Base-by-base conservation (phyloP, 2,329 filamentous ascomycete genomes). In the Talaromyces albobiverticillius region DNA sequence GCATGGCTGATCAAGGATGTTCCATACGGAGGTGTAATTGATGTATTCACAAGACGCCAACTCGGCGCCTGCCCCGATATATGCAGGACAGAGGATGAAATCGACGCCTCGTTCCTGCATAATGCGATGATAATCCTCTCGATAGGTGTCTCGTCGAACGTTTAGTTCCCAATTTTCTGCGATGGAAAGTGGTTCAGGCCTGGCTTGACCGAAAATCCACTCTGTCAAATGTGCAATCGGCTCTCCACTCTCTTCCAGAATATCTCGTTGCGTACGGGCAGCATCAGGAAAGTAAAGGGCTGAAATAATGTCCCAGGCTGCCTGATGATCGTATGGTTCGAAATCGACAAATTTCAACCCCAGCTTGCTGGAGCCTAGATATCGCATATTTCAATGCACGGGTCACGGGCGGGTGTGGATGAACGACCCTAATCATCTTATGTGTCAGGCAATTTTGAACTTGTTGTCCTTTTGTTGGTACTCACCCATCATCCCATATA, bases 341-440 rank as follows among this genome's bases (percentile, higher is more conserved):
- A 69, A 3, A 7, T 70, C 57, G n/a, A 70, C 64, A n/a, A n/a
- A n/a, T n/a, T n/a, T 63, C 71, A 54, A 80, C 67, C 1, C 77
- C 78, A 1, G 79, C 70, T 51, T 72, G 74, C n/a, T 76, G 56
- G 1, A 62, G 45, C 59, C 64, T 64, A 38, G 62, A 45, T 55
- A 64, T 63, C 25, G 62, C 62, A 41, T 59, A 47, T 31, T 57
- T 48, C 11, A 59, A 61, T 45, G 26, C 67, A 50, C 84, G 76
- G 0, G 75, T 69, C 3, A 89, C 77, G 0, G 86, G 86, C 2
- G 87, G 85, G 49, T 88, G 87, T 0, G 87, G 86, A 5, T 69
- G 75, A 4, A 87, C 85, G 47, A 84, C 75, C 9, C 66, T 70
- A n/a, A n/a, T n/a, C n/a, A n/a, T n/a, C n/a, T n/a, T n/a, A n/a